Evolutionary conservation across 1,139 yeast genomes (phyloP), one percentile per base, ranked within the genome.

Genomic region (Suhomyces bokatorum): DNA sequence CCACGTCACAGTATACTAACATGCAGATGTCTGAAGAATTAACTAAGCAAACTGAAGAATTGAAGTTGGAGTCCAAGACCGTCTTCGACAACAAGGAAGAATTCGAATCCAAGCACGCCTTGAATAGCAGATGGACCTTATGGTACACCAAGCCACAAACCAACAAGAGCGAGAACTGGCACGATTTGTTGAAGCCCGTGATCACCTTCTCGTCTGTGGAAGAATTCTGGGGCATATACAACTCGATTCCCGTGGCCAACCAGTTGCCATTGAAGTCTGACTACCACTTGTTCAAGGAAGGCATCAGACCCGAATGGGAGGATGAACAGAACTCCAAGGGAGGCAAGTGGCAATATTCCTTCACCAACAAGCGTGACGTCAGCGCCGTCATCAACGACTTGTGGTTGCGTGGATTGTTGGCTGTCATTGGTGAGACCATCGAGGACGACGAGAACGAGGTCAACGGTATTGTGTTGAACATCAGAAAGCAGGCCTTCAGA

Each of bases 231-330:
- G 99, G 99, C 24, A 87, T 91, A 55, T 88, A 83, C 76, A 93
- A 93, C 70, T 87, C 96, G 43, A 85, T 93, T 58, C 98, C 99
- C 53, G 84, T 83, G 59, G 97, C 97, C 45, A 81, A 84, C 55
- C 97, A 90, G 64, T 79, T 93, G 63, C 98, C 98, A 53, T 68
- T 85, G 59, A 88, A 86, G 69, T 87, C 97, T 12, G 99, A 95
- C 69, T 93, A 93, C 73, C 97, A 95, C 66, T 81, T 93, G 63
- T 93, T 95, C 77, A 87, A 93, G 72, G 87, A 87, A 64, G 97
- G 93, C 45, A 83, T 95, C 59, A 87, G 90, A 67, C 99, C 99
- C 46, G 98, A 93, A 75, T 93, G 99, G 99, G 99, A 93, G 77
- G 98, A 93, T 69, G 77, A 73, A 45, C 80, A 82, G 56, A 95